Conservation (phyloP, 2,329 filamentous ascomycete species). For the Xylaria polymorpha region DNA sequence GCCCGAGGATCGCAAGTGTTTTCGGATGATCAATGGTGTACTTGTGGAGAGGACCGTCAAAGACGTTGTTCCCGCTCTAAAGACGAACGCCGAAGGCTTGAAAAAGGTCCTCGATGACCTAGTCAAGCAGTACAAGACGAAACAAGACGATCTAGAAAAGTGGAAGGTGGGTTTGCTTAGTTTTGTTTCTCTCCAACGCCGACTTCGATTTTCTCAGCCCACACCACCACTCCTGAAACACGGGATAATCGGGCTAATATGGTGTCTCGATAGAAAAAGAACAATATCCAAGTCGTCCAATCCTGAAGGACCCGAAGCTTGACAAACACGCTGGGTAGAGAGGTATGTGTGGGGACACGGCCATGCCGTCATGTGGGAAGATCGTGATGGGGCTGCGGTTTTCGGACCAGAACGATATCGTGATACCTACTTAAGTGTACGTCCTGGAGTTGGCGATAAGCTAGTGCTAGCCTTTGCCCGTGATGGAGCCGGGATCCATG, state of each 20-base stretch:
- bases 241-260: conserved; percentile 39
- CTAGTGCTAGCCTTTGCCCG: conserved; percentile 30
- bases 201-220: conserved; percentile 33
- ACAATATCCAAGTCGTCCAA: conserved; percentile 88
- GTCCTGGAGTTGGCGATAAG: conserved; percentile 24
- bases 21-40: conserved; percentile 98
- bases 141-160: conserved; percentile 94
- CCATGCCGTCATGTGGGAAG: conserved; percentile 30
- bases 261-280: conserved; percentile 76
- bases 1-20: conserved; percentile 89
- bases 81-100: conserved; percentile 93
- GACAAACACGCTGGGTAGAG: conserved; percentile 28
- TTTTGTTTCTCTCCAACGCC: conserved; percentile 22
- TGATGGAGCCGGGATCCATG: conserved; percentile 43
- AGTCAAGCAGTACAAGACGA: conserved; percentile 94
- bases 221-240: conserved; percentile 25
- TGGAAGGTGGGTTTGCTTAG: conserved; percentile 80
- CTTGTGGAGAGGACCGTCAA: conserved; percentile 93
- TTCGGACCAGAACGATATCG: conserved; percentile 21
- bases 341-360: conserved; percentile 32
- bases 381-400: conserved; percentile 23
- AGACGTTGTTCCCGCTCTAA: conserved; percentile 89
- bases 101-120: conserved; percentile 95
- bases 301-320: conserved; percentile 60
- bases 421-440: conserved; percentile 26